Evolutionary conservation across 805 yeast genomes (phyloP).

Genomic region (Saccharomycopsis sp.): DNA sequence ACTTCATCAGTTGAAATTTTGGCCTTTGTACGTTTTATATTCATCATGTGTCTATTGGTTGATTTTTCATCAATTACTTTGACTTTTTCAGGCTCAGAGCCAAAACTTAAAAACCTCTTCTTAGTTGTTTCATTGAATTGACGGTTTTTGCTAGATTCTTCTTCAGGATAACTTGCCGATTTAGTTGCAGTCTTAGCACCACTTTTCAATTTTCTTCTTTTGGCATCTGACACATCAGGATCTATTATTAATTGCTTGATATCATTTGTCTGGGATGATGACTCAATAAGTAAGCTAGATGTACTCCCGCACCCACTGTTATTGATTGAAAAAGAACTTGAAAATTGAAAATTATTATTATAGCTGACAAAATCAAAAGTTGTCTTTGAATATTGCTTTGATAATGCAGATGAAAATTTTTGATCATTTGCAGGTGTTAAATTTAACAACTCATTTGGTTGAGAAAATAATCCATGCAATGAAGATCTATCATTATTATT

Average conservation of each 20-base stretch:
- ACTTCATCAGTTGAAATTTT: background rate
- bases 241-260: slow-evolving; percentile 35
- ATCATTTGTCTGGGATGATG: slow-evolving; percentile 11
- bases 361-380: slow-evolving; percentile 8
- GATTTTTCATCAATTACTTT: background rate
- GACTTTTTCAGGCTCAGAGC: background rate
- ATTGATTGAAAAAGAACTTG: background rate
- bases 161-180: background rate
- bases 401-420: slow-evolving; percentile 3
- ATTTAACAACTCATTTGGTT: slow-evolving; percentile 11
- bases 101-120: slow-evolving; percentile 13
- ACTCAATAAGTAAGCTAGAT: background rate
- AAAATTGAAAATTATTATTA: background rate
- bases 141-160: background rate
- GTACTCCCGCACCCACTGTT: background rate
- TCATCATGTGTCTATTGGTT: background rate
- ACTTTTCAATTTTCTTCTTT: slow-evolving; percentile 32
- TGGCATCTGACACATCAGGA: slow-evolving; percentile 37
- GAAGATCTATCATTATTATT: background rate
- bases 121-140: background rate
- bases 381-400: slow-evolving; percentile 8
- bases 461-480: slow-evolving; percentile 8
- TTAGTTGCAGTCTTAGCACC: slow-evolving; percentile 20
- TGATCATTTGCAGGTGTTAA: slow-evolving; percentile 12
- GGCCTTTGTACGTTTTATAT: background rate